Conservation (phyloP, 139 green algal species). For the Tetraselmis chui region DNA sequence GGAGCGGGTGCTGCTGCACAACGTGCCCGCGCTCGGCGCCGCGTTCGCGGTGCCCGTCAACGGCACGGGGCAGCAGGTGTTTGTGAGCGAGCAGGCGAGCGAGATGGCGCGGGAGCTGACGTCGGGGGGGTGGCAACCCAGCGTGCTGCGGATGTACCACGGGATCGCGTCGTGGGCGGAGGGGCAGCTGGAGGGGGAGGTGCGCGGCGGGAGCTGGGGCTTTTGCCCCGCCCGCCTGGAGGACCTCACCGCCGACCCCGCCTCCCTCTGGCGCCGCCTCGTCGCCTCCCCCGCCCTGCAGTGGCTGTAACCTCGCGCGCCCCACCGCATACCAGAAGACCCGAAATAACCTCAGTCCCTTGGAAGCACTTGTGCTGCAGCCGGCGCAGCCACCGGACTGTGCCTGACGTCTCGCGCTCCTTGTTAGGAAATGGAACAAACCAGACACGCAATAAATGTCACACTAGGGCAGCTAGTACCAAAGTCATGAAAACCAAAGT, state of each 20-base stretch:
- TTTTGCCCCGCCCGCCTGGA: not conserved
- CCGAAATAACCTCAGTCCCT: too few species aligned
- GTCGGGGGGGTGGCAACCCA: not conserved
- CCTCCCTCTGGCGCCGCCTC: constrained; percentile 8
- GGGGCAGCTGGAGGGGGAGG: constrained; percentile 37
- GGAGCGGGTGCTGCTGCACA: not conserved
- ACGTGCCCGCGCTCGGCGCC: not conserved
- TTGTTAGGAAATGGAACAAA: too few species aligned
- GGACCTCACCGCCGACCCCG: constrained; percentile 4
- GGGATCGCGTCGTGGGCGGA: constrained; percentile 28
- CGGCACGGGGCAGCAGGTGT: not conserved
- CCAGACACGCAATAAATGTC: too few species aligned
- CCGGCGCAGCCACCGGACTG: too few species aligned
- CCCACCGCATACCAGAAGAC: too few species aligned
- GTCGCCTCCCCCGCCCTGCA: not conserved
- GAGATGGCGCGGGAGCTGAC: not conserved
- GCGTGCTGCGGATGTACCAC: constrained; percentile 26
- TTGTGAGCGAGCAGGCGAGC: not conserved
- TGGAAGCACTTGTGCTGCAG: too few species aligned
- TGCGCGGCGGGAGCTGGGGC: constrained; percentile 17
- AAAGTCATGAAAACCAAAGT: too few species aligned
- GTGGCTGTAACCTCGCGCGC: too few species aligned
- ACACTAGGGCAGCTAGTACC: too few species aligned
- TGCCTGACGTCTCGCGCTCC: too few species aligned
- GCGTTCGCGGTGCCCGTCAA: not conserved